Percentiles rank a stretch among this genome's conserved stretches.
These are phyloP conservation scores for Nyssa sinensis DNA, from an alignment of 148 eudicot genomes.

Conservation along the genomic window DNA sequence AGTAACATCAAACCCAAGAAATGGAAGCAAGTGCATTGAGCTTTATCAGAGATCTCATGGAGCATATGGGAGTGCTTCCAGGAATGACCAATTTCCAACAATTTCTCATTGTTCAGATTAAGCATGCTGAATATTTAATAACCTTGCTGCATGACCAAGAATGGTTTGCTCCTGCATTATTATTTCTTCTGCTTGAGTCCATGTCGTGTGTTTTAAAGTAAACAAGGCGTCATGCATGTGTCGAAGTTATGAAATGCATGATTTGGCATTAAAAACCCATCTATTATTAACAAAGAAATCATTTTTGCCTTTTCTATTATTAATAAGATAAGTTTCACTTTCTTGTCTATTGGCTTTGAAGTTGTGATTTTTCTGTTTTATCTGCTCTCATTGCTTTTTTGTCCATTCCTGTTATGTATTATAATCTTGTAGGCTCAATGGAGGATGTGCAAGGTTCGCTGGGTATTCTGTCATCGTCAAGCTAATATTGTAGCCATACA, in stretches of 20 bases:
- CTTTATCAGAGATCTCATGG: not conserved
- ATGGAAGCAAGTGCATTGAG: not conserved
- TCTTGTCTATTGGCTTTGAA: not conserved
- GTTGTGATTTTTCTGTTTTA: not conserved
- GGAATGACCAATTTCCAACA: not conserved
- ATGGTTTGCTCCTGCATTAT: not conserved
- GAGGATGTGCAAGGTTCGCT: conserved; percentile 70
- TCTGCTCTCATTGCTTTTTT: not conserved
- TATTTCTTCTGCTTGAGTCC: not conserved
- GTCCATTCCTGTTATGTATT: not conserved
- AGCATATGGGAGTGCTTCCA: not conserved
- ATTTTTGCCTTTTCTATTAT: not conserved
- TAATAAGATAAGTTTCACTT: not conserved
- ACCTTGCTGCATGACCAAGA: not conserved
- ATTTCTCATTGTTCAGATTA: not conserved
- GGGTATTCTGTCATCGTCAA: conserved; percentile 58
- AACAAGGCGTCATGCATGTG: not conserved
- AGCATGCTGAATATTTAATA: not conserved
- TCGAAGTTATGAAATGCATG: not conserved
- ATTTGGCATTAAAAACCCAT: not conserved
- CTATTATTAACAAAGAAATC: not conserved
- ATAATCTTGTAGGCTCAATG: conserved; percentile 60
- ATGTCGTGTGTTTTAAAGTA: not conserved
- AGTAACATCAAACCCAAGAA: too few species aligned
- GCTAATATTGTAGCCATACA: conserved; percentile 73